Evolutionary conservation across 2,329 filamentous ascomycete genomes (phyloP).

Genomic region (Pseudomassariella vexata): DNA sequence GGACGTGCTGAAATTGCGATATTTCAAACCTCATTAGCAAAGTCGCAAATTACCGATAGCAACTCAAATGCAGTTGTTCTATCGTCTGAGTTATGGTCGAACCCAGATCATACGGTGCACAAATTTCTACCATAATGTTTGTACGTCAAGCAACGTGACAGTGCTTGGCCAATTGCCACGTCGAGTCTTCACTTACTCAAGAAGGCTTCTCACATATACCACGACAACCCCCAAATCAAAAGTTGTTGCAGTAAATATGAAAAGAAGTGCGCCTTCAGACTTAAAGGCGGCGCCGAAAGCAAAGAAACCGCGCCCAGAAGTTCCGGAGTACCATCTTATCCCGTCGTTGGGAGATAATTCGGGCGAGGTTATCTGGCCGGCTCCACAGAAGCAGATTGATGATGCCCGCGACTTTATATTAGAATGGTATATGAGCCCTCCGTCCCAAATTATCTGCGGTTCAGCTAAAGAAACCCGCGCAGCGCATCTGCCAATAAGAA

Average conservation of each 20-base stretch:
- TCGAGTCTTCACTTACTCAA: too few relatives aligned
- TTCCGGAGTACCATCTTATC: constrained; percentile 39
- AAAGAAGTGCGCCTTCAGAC: constrained; percentile 16
- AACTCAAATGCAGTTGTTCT: background rate
- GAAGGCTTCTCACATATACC: background rate
- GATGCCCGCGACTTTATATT: constrained; percentile 49
- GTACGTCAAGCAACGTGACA: too few relatives aligned
- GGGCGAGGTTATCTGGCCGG: constrained; percentile 56
- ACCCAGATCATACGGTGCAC: background rate
- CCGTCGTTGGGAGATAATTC: constrained; percentile 32
- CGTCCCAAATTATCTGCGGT: too few relatives aligned
- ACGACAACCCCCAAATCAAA: background rate
- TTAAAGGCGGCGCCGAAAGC: constrained; percentile 11
- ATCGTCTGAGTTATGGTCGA: background rate
- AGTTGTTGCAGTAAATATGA: constrained; percentile 13
- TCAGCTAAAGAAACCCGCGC: constrained; percentile 7
- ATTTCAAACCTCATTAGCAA: background rate
- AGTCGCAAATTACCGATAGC: too few relatives aligned
- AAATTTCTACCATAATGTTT: background rate
- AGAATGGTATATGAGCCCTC: constrained; percentile 42
- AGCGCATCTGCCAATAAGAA: constrained; percentile 45
- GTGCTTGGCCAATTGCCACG: too few relatives aligned
- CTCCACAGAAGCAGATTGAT: constrained; percentile 48
- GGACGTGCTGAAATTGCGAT: constrained; percentile 1
- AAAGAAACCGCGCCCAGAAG: constrained; percentile 20